Evolutionary conservation across 257 asterid genomes (phyloP).

Genomic region (Vinca minor): DNA sequence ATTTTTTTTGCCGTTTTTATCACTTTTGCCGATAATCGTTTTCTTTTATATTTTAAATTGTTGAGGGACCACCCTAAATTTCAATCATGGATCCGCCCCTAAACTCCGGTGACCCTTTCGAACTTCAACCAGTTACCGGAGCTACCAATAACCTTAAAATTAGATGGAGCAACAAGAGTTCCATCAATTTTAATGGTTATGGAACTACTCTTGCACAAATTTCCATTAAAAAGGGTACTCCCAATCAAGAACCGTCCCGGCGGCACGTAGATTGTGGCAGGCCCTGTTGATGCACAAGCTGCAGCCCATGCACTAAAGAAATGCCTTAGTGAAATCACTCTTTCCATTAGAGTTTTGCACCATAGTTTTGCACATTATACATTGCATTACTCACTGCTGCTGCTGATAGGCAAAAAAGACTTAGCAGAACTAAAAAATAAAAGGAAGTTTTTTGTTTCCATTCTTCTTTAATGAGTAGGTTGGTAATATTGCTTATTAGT

Average conservation of each 20-base stretch:
- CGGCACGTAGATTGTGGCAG: slow-evolving; percentile 23
- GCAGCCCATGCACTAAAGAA: slow-evolving; percentile 25
- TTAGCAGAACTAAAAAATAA: too few species aligned
- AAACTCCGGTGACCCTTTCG: slow-evolving; percentile 36
- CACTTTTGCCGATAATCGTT: too few species aligned
- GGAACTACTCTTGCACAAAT: slow-evolving; percentile 29
- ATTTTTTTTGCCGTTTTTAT: too few species aligned
- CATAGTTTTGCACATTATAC: slow-evolving; percentile 19
- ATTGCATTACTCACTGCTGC: neutral
- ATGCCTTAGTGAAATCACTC: slow-evolving; percentile 16
- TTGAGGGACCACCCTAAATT: too few species aligned
- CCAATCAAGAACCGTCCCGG: slow-evolving; percentile 17
- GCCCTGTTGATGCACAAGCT: slow-evolving; percentile 20
- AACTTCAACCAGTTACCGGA: slow-evolving; percentile 41
- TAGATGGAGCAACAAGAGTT: slow-evolving; percentile 46
- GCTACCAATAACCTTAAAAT: slow-evolving; percentile 32
- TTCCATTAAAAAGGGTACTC: slow-evolving; percentile 21
- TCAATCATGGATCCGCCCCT: too few species aligned
- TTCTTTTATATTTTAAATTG: too few species aligned
- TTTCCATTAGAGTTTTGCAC: slow-evolving; percentile 17
- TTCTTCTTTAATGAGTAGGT: neutral
- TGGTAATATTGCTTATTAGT: neutral
- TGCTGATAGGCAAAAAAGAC: neutral
- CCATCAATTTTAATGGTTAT: slow-evolving; percentile 41
- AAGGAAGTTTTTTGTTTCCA: neutral